These are phyloP conservation scores for Stachybotrys chartarum DNA, from an alignment of 2,329 filamentous ascomycete genomes.

Conservation along the genomic window DNA sequence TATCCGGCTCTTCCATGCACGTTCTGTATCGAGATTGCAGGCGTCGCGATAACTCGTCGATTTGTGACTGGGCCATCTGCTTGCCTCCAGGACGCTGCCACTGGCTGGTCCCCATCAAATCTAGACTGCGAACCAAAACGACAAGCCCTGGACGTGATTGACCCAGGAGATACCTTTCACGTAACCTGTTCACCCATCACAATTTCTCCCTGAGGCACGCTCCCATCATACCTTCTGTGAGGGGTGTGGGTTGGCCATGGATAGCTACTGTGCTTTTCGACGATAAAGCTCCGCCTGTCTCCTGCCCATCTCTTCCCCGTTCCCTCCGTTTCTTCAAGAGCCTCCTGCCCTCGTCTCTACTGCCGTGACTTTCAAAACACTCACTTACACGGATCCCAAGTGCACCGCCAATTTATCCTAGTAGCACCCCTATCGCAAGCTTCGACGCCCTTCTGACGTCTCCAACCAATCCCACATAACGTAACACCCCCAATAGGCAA, in stretches of 20 bases:
- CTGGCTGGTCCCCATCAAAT: constrained; percentile 6
- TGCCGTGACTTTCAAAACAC: background rate
- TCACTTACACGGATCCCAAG: constrained; percentile 2
- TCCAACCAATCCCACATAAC: constrained; percentile 19
- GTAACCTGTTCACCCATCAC: constrained; percentile 1
- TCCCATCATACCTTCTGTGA: constrained; percentile 8
- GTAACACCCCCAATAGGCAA: constrained; percentile 21
- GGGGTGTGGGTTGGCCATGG: constrained; percentile 12
- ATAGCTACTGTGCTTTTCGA: background rate
- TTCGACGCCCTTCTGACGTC: background rate
- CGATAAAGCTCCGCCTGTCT: background rate
- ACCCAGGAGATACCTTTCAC: constrained; percentile 1
- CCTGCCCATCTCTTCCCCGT: background rate
- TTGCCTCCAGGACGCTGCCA: constrained; percentile 2
- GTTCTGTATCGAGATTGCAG: background rate
- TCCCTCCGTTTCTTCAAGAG: background rate
- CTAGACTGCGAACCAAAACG: constrained; percentile 11
- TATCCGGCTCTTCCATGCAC: background rate
- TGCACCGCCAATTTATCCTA: constrained; percentile 6
- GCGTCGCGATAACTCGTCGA: constrained; percentile 16
- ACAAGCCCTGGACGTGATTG: constrained; percentile 12
- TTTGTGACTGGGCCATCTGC: constrained; percentile 15
- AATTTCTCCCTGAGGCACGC: background rate
- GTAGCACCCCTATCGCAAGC: background rate
- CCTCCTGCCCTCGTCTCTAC: background rate